phyloP scores from a whole-genome alignment of 257 asterid species.

The Craterostigma plantagineum region DNA sequence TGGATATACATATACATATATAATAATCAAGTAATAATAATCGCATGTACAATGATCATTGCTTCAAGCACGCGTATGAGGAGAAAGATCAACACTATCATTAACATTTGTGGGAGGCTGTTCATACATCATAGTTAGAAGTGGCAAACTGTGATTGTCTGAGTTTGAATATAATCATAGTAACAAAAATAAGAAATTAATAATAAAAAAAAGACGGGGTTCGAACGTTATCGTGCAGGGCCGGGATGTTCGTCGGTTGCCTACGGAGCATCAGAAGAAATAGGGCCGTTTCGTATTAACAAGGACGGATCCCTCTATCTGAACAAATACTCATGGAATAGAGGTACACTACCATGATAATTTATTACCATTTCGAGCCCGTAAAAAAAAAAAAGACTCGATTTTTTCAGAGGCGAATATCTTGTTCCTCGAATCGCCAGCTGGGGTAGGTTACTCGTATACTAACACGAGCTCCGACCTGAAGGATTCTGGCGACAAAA shows the following conservation, averaged over 20 bases:
- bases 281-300: conserved; percentile 67
- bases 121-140: too few species aligned
- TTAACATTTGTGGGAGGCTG: too few species aligned
- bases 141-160: too few species aligned
- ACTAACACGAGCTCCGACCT: conserved; percentile 65
- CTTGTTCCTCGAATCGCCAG: conserved; percentile 77
- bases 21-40: too few species aligned
- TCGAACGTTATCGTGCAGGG: conserved; percentile 34
- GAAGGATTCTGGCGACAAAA: conserved; percentile 40
- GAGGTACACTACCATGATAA: conserved; percentile 21
- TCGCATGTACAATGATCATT: too few species aligned
- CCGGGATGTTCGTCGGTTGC: conserved; percentile 92
- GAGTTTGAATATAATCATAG: too few species aligned
- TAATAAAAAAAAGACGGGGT: too few species aligned
- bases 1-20: too few species aligned
- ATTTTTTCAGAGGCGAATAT: conserved; percentile 47
- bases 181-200: too few species aligned
- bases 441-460: conserved; percentile 84
- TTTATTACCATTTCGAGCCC: background rate
- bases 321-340: conserved; percentile 63
- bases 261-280: conserved; percentile 85
- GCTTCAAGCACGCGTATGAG: too few species aligned
- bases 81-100: too few species aligned
- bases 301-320: conserved; percentile 43
- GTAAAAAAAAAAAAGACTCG: too few species aligned